Percentiles rank a stretch among this genome's conserved stretches.
Evolutionary conservation across 2,329 filamentous ascomycete genomes (phyloP).

Genomic region (Penicillium vulpinum): DNA sequence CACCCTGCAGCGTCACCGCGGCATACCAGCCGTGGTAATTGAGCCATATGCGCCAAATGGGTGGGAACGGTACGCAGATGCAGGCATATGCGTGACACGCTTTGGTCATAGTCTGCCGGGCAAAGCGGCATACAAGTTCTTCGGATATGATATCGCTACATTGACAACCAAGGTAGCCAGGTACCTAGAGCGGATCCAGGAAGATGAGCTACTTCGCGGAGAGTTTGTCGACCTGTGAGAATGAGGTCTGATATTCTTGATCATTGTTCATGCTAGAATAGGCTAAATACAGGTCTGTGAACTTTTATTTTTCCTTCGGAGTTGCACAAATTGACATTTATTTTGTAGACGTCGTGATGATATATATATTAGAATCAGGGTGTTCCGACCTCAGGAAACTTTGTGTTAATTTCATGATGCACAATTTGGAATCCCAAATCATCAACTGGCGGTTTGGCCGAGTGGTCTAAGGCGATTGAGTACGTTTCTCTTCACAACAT

Average conservation of each 20-base stretch:
- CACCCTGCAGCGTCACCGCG: slow-evolving; percentile 41
- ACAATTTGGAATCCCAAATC: too few species aligned
- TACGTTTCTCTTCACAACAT: too few species aligned
- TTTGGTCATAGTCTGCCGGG: slow-evolving; percentile 41
- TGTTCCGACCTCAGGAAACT: too few species aligned
- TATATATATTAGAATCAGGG: too few species aligned
- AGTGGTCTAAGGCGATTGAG: too few species aligned
- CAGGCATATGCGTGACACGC: slow-evolving; percentile 46
- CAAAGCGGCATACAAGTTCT: slow-evolving; percentile 20
- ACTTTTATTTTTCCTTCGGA: background rate
- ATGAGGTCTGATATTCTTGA: slow-evolving; percentile 11
- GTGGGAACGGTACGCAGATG: slow-evolving; percentile 57
- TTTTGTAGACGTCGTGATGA: too few species aligned
- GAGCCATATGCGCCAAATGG: slow-evolving; percentile 53
- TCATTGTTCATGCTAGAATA: background rate
- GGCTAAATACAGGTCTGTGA: background rate
- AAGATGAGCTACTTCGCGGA: slow-evolving; percentile 15
- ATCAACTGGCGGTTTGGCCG: too few species aligned
- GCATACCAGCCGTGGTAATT: slow-evolving; percentile 49
- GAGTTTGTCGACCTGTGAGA: slow-evolving; percentile 21
- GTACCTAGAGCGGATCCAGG: slow-evolving; percentile 15
- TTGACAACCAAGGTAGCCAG: slow-evolving; percentile 17
- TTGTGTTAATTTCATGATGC: too few species aligned
- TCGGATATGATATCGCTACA: slow-evolving; percentile 17
- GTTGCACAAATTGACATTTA: background rate